Conservation (phyloP, 2,329 filamentous ascomycete genomes). For the Colletotrichum tropicicola region DNA sequence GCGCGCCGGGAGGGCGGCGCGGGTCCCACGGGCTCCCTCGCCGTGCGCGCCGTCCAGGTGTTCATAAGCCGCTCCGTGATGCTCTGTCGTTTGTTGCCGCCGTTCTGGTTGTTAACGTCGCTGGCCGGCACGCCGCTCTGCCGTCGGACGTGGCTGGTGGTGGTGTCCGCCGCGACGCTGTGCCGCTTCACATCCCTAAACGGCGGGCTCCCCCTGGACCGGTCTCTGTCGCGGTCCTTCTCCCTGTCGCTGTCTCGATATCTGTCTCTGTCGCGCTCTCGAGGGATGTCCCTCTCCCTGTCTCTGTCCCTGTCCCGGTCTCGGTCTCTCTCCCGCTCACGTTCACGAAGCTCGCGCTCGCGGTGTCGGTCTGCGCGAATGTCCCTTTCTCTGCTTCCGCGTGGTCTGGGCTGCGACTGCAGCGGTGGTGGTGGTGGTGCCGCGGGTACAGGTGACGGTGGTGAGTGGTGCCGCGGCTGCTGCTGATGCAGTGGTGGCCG, state of each 20-base stretch:
- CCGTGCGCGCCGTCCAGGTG: slow-evolving; percentile 29
- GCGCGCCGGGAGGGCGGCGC: slow-evolving; percentile 27
- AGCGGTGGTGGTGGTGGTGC: slow-evolving; percentile 2
- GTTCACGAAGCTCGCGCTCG: slow-evolving; percentile 3
- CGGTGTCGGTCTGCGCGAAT: slow-evolving; percentile 5
- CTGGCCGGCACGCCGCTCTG: slow-evolving; percentile 17
- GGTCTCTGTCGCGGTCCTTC: not conserved
- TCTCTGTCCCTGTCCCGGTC: slow-evolving; percentile 23
- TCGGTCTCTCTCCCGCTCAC: slow-evolving; percentile 12
- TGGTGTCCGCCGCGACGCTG: slow-evolving; percentile 27
- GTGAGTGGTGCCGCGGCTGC: not conserved
- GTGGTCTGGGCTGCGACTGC: not conserved
- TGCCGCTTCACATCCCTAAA: slow-evolving; percentile 31
- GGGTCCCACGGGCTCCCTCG: slow-evolving; percentile 27
- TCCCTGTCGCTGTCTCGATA: slow-evolving; percentile 28
- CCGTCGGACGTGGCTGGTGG: slow-evolving; percentile 20
- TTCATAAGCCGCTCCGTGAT: slow-evolving; percentile 49
- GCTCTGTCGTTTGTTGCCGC: slow-evolving; percentile 47
- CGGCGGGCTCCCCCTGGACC: slow-evolving; percentile 29
- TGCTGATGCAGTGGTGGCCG: not conserved
- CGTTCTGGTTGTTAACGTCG: slow-evolving; percentile 4
- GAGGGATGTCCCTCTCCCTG: slow-evolving; percentile 24
- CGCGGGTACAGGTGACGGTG: not conserved
- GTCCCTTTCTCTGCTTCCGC: slow-evolving; percentile 15
- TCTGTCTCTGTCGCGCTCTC: slow-evolving; percentile 19